Evolutionary conservation across 2,329 filamentous ascomycete genomes (phyloP).

Genomic region (Gaeumannomyces tritici): DNA sequence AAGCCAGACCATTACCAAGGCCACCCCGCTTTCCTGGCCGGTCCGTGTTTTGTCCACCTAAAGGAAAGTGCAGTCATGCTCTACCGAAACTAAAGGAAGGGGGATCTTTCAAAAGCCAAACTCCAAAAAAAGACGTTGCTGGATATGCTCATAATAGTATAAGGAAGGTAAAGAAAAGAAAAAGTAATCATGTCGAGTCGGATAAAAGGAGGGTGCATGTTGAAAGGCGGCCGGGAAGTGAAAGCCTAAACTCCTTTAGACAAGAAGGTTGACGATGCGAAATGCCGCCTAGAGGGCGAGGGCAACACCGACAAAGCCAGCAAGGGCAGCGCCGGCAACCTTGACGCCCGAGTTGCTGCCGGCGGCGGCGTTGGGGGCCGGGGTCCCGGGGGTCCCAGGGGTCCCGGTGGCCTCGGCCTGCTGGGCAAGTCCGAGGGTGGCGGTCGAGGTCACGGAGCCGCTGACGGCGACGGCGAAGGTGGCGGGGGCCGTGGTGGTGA

Average conservation of each 20-base stretch:
- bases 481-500: constrained; percentile 17
- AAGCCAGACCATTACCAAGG: background rate
- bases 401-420: constrained; percentile 6
- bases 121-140: background rate
- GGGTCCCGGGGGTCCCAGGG: constrained; percentile 4
- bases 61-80: background rate
- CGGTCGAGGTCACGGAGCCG: constrained; percentile 19
- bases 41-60: background rate
- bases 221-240: background rate
- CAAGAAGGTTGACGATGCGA: background rate
- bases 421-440: constrained; percentile 12
- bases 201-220: background rate
- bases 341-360: constrained; percentile 9
- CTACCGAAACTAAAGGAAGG: background rate
- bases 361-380: constrained; percentile 4
- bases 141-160: background rate
- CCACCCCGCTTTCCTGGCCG: background rate
- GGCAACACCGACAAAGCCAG: constrained; percentile 17
- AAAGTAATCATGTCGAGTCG: background rate
- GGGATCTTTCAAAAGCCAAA: background rate
- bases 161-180: background rate
- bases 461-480: constrained; percentile 20
- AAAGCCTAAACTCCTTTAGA: background rate
- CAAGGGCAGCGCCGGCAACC: constrained; percentile 17
- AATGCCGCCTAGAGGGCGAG: background rate